phyloP scores from a whole-genome alignment of 495 filamentous ascomycete species.

The Hypoxylon rickii region DNA sequence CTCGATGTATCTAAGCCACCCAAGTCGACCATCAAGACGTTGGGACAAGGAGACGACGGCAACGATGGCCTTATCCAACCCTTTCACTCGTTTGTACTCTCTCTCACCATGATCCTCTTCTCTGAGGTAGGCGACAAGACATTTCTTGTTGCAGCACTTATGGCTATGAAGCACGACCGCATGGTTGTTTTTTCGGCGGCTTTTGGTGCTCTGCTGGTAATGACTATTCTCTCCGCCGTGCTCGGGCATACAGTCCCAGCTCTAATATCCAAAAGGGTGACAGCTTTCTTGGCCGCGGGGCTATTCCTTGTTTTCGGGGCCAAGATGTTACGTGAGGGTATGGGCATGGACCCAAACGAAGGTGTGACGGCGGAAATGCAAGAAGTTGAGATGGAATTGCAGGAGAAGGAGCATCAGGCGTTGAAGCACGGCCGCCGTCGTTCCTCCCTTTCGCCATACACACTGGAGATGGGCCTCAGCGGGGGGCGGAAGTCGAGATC shows the following conservation, averaged over 20 bases:
- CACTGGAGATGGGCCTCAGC: conserved; percentile 65
- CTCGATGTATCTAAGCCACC: conserved; percentile 64
- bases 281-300: conserved; percentile 79
- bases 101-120: conserved; percentile 95
- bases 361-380: conserved; percentile 95
- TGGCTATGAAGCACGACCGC: conserved; percentile 98
- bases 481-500: conserved; percentile 60
- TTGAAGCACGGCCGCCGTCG: conserved; percentile 57
- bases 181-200: conserved; percentile 92
- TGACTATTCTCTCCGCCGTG: conserved; percentile 97
- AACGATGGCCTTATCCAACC: conserved; percentile 74
- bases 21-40: conserved; percentile 39
- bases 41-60: conserved; percentile 42
- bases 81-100: conserved; percentile 89
- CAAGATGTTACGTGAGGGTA: conserved; percentile 83
- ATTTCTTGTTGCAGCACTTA: conserved; percentile 93
- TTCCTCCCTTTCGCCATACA: conserved; percentile 65
- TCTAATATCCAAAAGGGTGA: conserved; percentile 84
- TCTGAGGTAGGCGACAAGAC: conserved; percentile 99
- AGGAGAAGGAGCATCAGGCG: conserved; percentile 84
- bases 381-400: conserved; percentile 92
- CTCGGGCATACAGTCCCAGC: conserved; percentile 92
- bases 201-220: conserved; percentile 85
- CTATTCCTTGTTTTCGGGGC: conserved; percentile 89
- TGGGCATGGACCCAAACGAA: conserved; percentile 83